Percentiles rank a stretch among this genome's conserved stretches.
phyloP scores from a whole-genome alignment of 371 early-diverging fungal genomes.

The Rhizopus arrhizus region DNA sequence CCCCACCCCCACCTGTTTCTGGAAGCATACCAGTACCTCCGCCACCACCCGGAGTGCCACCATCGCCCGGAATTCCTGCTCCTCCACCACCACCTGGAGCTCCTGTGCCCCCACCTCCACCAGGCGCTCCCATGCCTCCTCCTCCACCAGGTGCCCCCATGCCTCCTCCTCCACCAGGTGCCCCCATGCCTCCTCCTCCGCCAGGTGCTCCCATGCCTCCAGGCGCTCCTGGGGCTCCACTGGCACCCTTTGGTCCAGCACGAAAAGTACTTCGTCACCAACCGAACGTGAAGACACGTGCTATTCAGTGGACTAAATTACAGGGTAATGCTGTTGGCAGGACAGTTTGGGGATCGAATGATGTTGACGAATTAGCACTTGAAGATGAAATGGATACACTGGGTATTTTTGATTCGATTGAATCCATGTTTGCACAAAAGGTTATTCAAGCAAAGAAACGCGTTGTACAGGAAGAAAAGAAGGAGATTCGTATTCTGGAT shows the following conservation, averaged over 20 bases:
- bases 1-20: conserved; percentile 22
- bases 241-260: conserved; percentile 27
- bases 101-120: conserved; percentile 45
- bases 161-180: conserved; percentile 38
- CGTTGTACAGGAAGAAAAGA: conserved; percentile 31
- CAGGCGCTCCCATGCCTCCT: conserved; percentile 19
- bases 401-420: conserved; percentile 73
- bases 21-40: conserved; percentile 6
- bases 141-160: conserved; percentile 43
- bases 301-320: conserved; percentile 87
- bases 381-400: conserved; percentile 54
- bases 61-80: conserved; percentile 10
- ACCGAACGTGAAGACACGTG: conserved; percentile 77
- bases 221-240: conserved; percentile 44
- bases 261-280: conserved; percentile 65
- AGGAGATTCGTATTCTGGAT: conserved; percentile 71
- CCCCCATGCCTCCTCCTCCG: conserved; percentile 36
- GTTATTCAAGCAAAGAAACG: conserved; percentile 49
- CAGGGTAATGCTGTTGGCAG: conserved; percentile 61
- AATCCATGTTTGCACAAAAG: conserved; percentile 78
- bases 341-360: conserved; percentile 60
- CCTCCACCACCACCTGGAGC: conserved; percentile 14
- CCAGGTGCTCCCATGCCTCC: conserved; percentile 44
- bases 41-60: conserved; percentile 11
- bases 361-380: conserved; percentile 54